Evolutionary conservation across 2,329 filamentous ascomycete species (phyloP).

Genomic region (Colletotrichum eleusines): DNA sequence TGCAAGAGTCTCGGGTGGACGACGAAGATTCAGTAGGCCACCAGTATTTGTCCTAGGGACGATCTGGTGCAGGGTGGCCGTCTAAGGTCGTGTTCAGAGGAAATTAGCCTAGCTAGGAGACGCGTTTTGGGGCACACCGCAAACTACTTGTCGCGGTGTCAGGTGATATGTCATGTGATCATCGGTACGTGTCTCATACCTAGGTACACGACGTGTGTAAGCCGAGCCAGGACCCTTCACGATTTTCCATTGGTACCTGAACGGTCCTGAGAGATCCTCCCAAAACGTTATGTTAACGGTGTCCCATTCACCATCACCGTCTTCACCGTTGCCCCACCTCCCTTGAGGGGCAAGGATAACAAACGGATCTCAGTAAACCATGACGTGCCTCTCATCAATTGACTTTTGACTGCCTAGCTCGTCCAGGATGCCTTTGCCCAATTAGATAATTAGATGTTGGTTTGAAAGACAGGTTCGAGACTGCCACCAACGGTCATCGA

Average conservation of each 20-base stretch:
- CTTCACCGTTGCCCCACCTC: background rate
- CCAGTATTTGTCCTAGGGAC: background rate
- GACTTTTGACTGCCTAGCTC: conserved; percentile 18
- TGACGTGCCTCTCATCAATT: conserved; percentile 17
- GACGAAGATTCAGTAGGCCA: background rate
- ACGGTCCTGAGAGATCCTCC: conserved; percentile 22
- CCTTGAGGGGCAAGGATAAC: background rate
- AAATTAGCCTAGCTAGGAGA: background rate
- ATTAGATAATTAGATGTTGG: background rate
- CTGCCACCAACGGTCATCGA: background rate
- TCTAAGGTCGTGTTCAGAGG: conserved; percentile 9
- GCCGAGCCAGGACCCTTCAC: too few relatives aligned
- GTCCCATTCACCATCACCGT: conserved; percentile 6
- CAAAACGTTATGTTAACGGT: conserved; percentile 39
- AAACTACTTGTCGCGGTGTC: conserved; percentile 34
- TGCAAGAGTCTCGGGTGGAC: background rate
- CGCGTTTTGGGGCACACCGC: conserved; percentile 22
- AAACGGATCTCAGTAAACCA: background rate
- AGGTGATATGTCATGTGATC: conserved; percentile 27
- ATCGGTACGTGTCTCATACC: background rate
- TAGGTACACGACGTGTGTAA: background rate
- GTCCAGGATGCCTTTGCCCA: background rate
- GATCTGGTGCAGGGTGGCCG: conserved; percentile 1
- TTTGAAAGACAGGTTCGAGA: background rate
- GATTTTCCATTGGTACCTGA: background rate